Percentiles rank a stretch among this genome's conserved stretches.
phyloP scores from a whole-genome alignment of 768 basidiomycete genomes.

The Fomitopsis serialis region DNA sequence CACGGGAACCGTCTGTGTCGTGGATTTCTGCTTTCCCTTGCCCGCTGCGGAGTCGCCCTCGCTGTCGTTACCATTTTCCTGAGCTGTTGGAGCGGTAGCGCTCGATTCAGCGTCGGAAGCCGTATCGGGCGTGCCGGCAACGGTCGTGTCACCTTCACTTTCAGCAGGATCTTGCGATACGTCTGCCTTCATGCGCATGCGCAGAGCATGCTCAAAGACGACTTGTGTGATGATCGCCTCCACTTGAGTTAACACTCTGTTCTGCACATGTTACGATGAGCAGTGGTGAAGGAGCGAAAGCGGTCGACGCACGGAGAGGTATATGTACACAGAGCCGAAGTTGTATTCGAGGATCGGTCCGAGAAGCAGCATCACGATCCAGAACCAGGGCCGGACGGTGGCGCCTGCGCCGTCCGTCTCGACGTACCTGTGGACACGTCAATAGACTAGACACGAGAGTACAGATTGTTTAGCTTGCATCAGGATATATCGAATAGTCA shows the following conservation, averaged over 20 bases:
- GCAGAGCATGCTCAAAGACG: conserved; percentile 53
- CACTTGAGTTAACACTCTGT: conserved; percentile 39
- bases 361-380: conserved; percentile 32
- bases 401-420: conserved; percentile 33
- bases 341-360: conserved; percentile 39
- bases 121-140: conserved; percentile 20
- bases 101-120: conserved; percentile 14
- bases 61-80: background rate
- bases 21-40: conserved; percentile 10
- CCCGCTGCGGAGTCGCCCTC: conserved; percentile 5
- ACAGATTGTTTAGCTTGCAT: background rate
- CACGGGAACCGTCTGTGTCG: background rate
- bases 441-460: too few relatives aligned
- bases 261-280: too few relatives aligned
- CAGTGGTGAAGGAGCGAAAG: too few relatives aligned
- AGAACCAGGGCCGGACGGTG: conserved; percentile 41
- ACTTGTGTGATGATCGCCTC: conserved; percentile 51
- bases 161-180: conserved; percentile 11
- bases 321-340: conserved; percentile 23
- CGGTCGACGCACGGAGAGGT: too few relatives aligned
- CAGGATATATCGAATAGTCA: background rate
- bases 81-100: background rate
- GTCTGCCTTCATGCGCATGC: conserved; percentile 58
- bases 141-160: conserved; percentile 18
- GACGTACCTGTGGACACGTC: conserved; percentile 22